phyloP scores from a whole-genome alignment of 352 stramenopile genomes.

The Phytophthora fragariae region DNA sequence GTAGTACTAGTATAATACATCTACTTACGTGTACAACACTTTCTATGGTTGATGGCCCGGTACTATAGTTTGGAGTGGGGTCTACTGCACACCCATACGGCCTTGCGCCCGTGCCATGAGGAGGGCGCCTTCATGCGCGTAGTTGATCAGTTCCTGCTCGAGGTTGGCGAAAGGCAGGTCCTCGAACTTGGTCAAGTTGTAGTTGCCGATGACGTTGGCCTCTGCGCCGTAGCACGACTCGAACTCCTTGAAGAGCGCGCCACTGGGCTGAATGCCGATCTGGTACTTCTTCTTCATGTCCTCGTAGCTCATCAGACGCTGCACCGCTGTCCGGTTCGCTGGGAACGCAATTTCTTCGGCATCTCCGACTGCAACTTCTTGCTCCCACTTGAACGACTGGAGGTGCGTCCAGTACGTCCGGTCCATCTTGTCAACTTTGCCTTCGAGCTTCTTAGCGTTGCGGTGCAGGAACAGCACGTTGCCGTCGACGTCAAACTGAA shows the following conservation, averaged over 20 bases:
- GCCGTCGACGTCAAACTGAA: constrained; percentile 63
- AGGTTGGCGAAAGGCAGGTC: constrained; percentile 54
- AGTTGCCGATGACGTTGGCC: constrained; percentile 41
- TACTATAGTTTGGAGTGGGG: background rate
- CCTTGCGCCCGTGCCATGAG: constrained; percentile 32
- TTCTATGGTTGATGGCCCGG: constrained; percentile 24
- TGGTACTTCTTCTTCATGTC: constrained; percentile 55
- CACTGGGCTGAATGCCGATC: constrained; percentile 53
- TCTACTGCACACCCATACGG: constrained; percentile 19
- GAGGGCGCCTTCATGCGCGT: constrained; percentile 56
- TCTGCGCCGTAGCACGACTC: constrained; percentile 62
- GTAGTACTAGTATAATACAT: too few relatives aligned
- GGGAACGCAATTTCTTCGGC: constrained; percentile 17
- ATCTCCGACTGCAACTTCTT: constrained; percentile 4
- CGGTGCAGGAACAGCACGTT: constrained; percentile 77
- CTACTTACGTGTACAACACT: constrained; percentile 18
- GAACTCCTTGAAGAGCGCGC: constrained; percentile 57
- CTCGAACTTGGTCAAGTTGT: constrained; percentile 52
- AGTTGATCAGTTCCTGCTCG: constrained; percentile 58
- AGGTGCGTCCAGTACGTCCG: constrained; percentile 53
- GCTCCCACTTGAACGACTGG: constrained; percentile 54
- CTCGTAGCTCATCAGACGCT: constrained; percentile 51
- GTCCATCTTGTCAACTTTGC: constrained; percentile 52
- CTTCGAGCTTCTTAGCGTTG: constrained; percentile 76
- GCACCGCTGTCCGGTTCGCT: constrained; percentile 27